phyloP scores from a whole-genome alignment of 106 monocot genomes.

The Allium fistulosum region DNA sequence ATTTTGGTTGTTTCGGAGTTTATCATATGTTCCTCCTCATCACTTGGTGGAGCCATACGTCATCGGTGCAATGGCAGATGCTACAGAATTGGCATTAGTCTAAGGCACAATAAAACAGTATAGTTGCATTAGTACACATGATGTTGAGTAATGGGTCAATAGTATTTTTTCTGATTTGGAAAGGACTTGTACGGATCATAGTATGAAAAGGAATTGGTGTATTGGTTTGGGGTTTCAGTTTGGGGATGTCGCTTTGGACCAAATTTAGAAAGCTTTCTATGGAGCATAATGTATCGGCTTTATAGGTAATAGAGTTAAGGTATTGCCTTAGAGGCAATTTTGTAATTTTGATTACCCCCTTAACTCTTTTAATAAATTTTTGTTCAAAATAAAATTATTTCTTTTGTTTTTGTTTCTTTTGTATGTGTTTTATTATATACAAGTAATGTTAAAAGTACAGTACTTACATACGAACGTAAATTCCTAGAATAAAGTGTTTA shows the following conservation, averaged over 20 bases:
- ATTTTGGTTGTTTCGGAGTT: slow-evolving; percentile 68
- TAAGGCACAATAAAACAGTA: slow-evolving; percentile 63
- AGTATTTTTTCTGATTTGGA: slow-evolving; percentile 59
- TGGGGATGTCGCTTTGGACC: slow-evolving; percentile 52
- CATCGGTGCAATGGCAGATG: slow-evolving; percentile 52
- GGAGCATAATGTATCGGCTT: slow-evolving; percentile 54
- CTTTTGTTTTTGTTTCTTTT: no score
- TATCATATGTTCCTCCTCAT: slow-evolving; percentile 66
- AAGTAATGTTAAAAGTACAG: no score
- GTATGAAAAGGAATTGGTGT: slow-evolving; percentile 46
- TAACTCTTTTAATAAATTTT: no score
- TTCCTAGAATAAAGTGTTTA: no score
- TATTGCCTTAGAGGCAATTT: no score
- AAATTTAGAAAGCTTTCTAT: slow-evolving; percentile 53
- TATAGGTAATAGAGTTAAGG: no score
- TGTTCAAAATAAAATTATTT: no score
- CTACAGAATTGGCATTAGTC: slow-evolving; percentile 49
- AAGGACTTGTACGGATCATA: slow-evolving; percentile 52
- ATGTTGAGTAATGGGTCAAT: slow-evolving; percentile 74
- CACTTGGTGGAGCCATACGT: slow-evolving; percentile 55
- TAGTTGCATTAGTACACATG: slow-evolving; percentile 59
- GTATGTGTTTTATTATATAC: no score
- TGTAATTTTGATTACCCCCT: no score
- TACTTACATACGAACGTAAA: no score
- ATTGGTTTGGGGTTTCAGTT: slow-evolving; percentile 55